phyloP scores from a whole-genome alignment of 2,329 filamentous ascomycete genomes.

The Fusarium incarnatum region DNA sequence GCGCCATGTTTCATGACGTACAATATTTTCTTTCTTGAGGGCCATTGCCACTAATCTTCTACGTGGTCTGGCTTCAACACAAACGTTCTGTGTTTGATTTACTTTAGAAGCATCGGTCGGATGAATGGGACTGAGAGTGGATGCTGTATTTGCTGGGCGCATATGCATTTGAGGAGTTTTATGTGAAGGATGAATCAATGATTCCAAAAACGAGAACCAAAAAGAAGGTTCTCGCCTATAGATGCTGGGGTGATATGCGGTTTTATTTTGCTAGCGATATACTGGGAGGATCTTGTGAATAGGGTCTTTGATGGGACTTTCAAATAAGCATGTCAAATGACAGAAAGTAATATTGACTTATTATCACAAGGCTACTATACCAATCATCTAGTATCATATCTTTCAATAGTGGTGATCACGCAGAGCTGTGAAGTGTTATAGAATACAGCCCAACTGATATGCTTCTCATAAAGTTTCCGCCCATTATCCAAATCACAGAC shows the following conservation, averaged over 20 bases:
- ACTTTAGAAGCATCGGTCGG: background rate
- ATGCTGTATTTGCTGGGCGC: background rate
- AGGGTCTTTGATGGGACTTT: background rate
- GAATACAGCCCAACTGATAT: background rate
- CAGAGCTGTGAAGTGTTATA: background rate
- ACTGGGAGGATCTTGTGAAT: background rate
- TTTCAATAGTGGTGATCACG: background rate
- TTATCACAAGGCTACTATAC: background rate
- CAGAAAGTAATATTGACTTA: background rate
- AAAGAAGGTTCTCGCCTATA: constrained; percentile 11
- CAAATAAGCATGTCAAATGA: background rate
- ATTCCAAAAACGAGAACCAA: constrained; percentile 19
- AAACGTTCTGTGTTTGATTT: background rate
- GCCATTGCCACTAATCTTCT: constrained; percentile 12
- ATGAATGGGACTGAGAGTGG: background rate
- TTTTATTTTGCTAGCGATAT: background rate
- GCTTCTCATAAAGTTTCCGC: background rate
- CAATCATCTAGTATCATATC: background rate
- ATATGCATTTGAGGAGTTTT: constrained; percentile 11
- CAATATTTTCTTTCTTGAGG: constrained; percentile 20
- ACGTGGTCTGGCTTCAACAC: background rate
- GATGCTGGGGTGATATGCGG: background rate
- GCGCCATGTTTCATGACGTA: constrained; percentile 25
- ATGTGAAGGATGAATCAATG: constrained; percentile 34
- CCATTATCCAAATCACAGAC: background rate